Conservation (phyloP, 2,329 filamentous ascomycete genomes). For the Colletotrichum viniferum region DNA sequence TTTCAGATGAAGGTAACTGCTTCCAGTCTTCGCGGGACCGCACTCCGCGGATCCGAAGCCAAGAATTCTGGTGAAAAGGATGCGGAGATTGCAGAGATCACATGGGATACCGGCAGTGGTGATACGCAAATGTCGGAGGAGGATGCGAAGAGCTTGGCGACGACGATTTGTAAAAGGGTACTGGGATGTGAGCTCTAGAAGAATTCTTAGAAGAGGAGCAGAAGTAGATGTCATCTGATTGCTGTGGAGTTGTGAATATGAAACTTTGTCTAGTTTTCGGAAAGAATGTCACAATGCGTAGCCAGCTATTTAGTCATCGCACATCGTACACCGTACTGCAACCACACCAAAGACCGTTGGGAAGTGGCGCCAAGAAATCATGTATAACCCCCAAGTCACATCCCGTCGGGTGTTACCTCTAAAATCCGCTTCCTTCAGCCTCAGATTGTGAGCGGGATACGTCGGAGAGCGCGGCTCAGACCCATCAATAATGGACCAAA, state of each 20-base stretch:
- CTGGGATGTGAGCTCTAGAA: background rate
- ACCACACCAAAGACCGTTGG: background rate
- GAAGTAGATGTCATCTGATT: background rate
- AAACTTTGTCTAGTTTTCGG: background rate
- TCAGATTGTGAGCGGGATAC: background rate
- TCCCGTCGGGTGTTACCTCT: background rate
- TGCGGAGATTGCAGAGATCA: background rate
- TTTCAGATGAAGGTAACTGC: background rate
- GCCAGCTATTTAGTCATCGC: background rate
- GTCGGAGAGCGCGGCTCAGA: background rate
- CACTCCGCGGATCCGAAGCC: background rate
- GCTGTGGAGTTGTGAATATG: background rate
- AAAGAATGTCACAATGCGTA: background rate
- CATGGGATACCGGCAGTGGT: background rate
- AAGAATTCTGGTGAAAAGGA: rapidly evolving
- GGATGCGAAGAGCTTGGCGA: background rate
- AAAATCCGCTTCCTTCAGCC: background rate
- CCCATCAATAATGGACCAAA: background rate
- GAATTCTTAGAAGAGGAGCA: background rate
- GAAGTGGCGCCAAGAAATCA: background rate
- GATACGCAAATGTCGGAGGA: background rate
- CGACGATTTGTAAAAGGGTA: background rate
- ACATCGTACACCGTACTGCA: background rate
- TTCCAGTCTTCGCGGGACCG: background rate
- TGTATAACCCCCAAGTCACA: background rate